Conservation (phyloP, 2,329 filamentous ascomycete species). For the Diaporthe citrichinensis region DNA sequence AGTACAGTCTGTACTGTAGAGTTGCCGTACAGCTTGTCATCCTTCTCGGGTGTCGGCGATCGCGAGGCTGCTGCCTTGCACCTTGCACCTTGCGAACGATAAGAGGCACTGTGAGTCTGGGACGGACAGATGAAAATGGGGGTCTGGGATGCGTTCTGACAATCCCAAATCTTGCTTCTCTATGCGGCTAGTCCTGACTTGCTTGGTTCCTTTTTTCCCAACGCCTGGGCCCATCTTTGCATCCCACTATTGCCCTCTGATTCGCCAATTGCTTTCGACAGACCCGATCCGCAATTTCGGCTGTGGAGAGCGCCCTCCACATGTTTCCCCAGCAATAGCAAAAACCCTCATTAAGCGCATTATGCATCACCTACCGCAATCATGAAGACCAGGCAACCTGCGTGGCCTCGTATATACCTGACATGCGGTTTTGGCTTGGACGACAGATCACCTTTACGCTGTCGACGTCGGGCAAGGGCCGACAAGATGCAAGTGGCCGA, state of each 20-base stretch:
- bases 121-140: slow-evolving; percentile 1
- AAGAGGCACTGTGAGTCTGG: neutral
- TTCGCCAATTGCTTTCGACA: slow-evolving; percentile 16
- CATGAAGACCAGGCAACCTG: neutral
- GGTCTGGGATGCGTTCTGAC: neutral
- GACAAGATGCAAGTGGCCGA: neutral
- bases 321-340: slow-evolving; percentile 20
- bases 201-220: slow-evolving; percentile 5
- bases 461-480: neutral
- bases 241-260: neutral
- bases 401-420: slow-evolving; percentile 24
- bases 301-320: slow-evolving; percentile 14
- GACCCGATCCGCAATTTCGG: slow-evolving; percentile 24
- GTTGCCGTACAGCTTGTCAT: neutral
- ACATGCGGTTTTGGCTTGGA: neutral
- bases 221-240: neutral
- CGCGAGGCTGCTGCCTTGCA: slow-evolving; percentile 13
- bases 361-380: slow-evolving; percentile 3
- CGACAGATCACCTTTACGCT: neutral
- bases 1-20: neutral
- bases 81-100: neutral
- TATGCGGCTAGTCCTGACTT: slow-evolving; percentile 7
- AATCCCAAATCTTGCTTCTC: slow-evolving; percentile 21
- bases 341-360: slow-evolving; percentile 21
- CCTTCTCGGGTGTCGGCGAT: neutral